Conservation (phyloP, 2,329 filamentous ascomycete species). For the Knufia petricola region DNA sequence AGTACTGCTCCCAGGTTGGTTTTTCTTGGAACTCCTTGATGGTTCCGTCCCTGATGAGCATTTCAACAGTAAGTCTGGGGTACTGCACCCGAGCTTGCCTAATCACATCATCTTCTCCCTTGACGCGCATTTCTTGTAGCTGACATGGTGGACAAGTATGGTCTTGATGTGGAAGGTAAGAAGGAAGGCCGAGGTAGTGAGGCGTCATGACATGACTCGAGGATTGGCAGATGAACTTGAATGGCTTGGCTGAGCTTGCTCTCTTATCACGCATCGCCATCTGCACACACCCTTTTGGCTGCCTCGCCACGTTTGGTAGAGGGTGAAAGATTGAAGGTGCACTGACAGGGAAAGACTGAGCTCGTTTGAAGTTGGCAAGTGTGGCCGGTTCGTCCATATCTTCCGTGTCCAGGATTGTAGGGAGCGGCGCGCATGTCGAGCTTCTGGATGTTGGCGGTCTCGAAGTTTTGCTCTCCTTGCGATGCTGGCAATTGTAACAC, state of each 20-base stretch:
- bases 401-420: slow-evolving; percentile 9
- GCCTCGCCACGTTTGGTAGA: slow-evolving; percentile 17
- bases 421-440: slow-evolving; percentile 10
- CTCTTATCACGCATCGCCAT: slow-evolving; percentile 4
- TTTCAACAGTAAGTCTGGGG: slow-evolving; percentile 20
- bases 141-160: slow-evolving; percentile 23
- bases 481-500: slow-evolving; percentile 23
- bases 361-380: slow-evolving; percentile 1
- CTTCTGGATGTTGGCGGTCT: slow-evolving; percentile 13
- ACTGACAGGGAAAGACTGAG: slow-evolving; percentile 5
- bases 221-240: slow-evolving; percentile 21
- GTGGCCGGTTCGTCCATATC: slow-evolving; percentile 17
- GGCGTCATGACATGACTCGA: slow-evolving; percentile 16
- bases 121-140: slow-evolving; percentile 15
- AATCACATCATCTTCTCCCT: slow-evolving; percentile 17
- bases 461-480: slow-evolving; percentile 10
- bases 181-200: slow-evolving; percentile 20
- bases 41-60: slow-evolving; percentile 19
- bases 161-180: slow-evolving; percentile 21
- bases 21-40: slow-evolving; percentile 17
- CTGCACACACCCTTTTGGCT: slow-evolving; percentile 12
- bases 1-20: slow-evolving; percentile 17
- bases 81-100: slow-evolving; percentile 13
- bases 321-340: slow-evolving; percentile 13
- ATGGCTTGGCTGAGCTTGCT: slow-evolving; percentile 14